Conservation (phyloP, 805 yeast species). For the Schwanniomyces pseudopolymorphus region DNA sequence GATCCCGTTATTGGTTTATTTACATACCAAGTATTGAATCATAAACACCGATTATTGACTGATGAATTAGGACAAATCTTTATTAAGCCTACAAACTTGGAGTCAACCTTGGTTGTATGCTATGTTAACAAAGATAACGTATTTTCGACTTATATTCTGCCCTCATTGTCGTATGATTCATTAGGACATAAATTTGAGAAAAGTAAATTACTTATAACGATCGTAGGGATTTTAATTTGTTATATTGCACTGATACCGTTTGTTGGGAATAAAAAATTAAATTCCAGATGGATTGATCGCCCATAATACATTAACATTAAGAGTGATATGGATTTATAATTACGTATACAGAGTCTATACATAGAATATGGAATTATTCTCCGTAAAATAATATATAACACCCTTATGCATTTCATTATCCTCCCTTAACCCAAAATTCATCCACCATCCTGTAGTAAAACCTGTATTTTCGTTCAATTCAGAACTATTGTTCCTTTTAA, state of each 20-base stretch:
- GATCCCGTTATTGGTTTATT: conserved; percentile 57
- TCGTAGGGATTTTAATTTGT: conserved; percentile 48
- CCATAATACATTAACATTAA: not conserved
- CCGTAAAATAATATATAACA: conserved; percentile 16
- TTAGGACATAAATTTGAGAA: conserved; percentile 69
- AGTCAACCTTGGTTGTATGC: conserved; percentile 77
- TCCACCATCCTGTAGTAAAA: conserved; percentile 29
- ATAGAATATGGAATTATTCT: conserved; percentile 20
- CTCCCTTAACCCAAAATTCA: conserved; percentile 26
- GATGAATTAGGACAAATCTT: conserved; percentile 21
- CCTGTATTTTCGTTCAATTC: conserved; percentile 1
- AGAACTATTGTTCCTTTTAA: conserved; percentile 8
- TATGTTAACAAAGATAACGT: conserved; percentile 58
- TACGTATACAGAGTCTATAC: not conserved
- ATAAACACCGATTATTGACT: conserved; percentile 30
- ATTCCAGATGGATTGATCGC: conserved; percentile 49
- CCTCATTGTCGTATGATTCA: conserved; percentile 82
- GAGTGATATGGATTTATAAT: not conserved
- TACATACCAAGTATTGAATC: conserved; percentile 32
- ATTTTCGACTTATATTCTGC: conserved; percentile 75
- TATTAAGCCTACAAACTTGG: conserved; percentile 59
- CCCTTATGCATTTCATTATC: conserved; percentile 9
- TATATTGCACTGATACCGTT: conserved; percentile 56
- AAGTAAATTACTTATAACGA: conserved; percentile 58
- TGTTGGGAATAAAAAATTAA: conserved; percentile 53